Evolutionary conservation across 345 rosid species (phyloP).

Genomic region (Rhodamnia rubescens): DNA sequence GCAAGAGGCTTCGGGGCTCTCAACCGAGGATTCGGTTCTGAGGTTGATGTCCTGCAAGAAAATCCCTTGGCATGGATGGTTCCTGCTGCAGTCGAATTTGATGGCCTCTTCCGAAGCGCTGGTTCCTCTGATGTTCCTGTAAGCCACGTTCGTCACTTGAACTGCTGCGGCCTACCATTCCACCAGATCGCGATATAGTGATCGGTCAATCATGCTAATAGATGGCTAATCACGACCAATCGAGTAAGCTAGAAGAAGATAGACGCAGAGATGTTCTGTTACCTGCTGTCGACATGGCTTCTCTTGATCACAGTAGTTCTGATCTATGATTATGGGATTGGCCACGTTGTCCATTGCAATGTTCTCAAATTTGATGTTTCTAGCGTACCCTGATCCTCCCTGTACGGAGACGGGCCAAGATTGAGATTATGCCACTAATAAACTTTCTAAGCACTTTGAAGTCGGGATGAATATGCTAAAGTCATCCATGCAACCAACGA

Average conservation of each 20-base stretch:
- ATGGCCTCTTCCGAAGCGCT: conserved; percentile 57
- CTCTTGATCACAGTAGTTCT: conserved; percentile 63
- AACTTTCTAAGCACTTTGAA: background rate
- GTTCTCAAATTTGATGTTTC: conserved; percentile 49
- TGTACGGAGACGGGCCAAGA: background rate
- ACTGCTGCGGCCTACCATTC: conserved; percentile 53
- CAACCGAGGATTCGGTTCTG: conserved; percentile 1
- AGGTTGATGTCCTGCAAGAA: conserved; percentile 37
- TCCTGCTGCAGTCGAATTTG: conserved; percentile 51
- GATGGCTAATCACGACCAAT: background rate
- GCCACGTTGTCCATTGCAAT: conserved; percentile 51
- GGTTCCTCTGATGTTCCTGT: conserved; percentile 65
- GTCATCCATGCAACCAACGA: background rate
- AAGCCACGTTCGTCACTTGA: conserved; percentile 54
- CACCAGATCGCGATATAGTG: background rate
- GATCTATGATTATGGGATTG: conserved; percentile 78
- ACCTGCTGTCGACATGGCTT: conserved; percentile 57
- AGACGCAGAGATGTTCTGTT: background rate
- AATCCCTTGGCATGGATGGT: conserved; percentile 46
- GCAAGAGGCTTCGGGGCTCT: conserved; percentile 48
- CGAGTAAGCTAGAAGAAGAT: background rate
- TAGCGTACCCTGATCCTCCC: conserved; percentile 88
- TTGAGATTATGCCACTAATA: background rate
- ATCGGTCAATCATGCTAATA: background rate
- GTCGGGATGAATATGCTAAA: background rate